phyloP scores from a whole-genome alignment of 2,329 filamentous ascomycete genomes.

The Penicillium frequentans region DNA sequence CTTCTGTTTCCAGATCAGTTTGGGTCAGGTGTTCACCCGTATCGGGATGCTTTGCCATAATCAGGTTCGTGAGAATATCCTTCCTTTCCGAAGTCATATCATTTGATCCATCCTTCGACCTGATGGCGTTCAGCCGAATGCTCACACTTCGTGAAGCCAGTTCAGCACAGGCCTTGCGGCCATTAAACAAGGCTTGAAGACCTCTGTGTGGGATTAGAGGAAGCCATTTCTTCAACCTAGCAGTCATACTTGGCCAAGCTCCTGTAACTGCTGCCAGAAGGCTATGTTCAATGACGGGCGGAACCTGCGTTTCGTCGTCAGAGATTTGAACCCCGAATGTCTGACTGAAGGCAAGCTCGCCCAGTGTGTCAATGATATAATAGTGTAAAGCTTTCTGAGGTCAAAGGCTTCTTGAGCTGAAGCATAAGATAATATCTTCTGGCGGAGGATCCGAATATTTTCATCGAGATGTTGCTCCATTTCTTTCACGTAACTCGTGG shows the following conservation, averaged over 20 bases:
- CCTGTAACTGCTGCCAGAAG: slow-evolving; percentile 31
- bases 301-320: slow-evolving; percentile 28
- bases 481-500: slow-evolving; percentile 32
- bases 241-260: slow-evolving; percentile 27
- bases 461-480: slow-evolving; percentile 37
- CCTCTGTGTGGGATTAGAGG: slow-evolving; percentile 19
- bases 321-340: slow-evolving; percentile 31
- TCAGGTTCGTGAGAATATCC: slow-evolving; percentile 38
- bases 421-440: slow-evolving; percentile 18
- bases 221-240: slow-evolving; percentile 27
- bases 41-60: slow-evolving; percentile 38
- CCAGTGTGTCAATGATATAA: slow-evolving; percentile 15
- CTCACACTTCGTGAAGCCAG: slow-evolving; percentile 13
- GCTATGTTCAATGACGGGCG: slow-evolving; percentile 36
- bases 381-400: slow-evolving; percentile 29
- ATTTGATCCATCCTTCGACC: background rate
- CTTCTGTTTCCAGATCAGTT: slow-evolving; percentile 35
- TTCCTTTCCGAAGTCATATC: slow-evolving; percentile 12
- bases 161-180: slow-evolving; percentile 19
- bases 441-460: slow-evolving; percentile 30
- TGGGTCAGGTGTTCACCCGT: slow-evolving; percentile 32
- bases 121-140: background rate
- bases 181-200: slow-evolving; percentile 21
- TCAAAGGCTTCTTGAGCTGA: slow-evolving; percentile 24
- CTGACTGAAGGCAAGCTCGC: slow-evolving; percentile 30